These are phyloP conservation scores for Metschnikowia lunata DNA, from an alignment of 805 yeast genomes.

Conservation along the genomic window DNA sequence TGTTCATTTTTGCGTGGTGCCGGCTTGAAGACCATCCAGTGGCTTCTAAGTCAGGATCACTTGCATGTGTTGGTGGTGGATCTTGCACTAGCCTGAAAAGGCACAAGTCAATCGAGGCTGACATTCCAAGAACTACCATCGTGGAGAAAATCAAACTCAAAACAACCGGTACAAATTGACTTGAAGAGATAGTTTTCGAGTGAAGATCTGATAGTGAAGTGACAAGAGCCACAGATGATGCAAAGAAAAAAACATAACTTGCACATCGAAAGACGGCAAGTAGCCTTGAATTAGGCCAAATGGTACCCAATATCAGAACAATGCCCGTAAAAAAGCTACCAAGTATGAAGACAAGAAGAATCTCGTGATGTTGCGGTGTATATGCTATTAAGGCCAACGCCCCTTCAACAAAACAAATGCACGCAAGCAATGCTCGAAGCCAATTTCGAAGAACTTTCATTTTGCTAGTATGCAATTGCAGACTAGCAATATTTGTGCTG, in stretches of 20 bases:
- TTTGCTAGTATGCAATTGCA: too few relatives aligned
- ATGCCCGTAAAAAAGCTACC: slow-evolving; percentile 1
- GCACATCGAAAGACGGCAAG: not conserved
- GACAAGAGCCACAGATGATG: slow-evolving; percentile 5
- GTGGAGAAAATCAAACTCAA: not conserved
- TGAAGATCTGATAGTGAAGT: not conserved
- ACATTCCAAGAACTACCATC: not conserved
- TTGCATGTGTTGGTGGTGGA: not conserved
- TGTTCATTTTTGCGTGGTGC: slow-evolving; percentile 4
- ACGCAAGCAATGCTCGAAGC: slow-evolving; percentile 2
- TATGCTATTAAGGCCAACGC: slow-evolving; percentile 10
- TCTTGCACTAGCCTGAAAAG: not conserved
- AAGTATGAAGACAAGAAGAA: slow-evolving; percentile 2
- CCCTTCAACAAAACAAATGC: slow-evolving; percentile 10
- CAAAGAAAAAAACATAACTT: slow-evolving; percentile 1
- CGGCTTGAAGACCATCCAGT: slow-evolving; percentile 4
- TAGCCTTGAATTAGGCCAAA: not conserved
- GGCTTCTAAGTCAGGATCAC: slow-evolving; percentile 3
- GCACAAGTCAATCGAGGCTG: not conserved
- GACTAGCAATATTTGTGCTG: too few relatives aligned
- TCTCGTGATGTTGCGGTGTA: not conserved
- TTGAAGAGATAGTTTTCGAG: not conserved
- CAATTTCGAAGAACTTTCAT: too few relatives aligned
- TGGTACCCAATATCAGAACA: not conserved
- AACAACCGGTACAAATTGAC: not conserved